phyloP scores from a whole-genome alignment of 1,284 basidiomycete species.

The Ceratobasidium sp. region DNA sequence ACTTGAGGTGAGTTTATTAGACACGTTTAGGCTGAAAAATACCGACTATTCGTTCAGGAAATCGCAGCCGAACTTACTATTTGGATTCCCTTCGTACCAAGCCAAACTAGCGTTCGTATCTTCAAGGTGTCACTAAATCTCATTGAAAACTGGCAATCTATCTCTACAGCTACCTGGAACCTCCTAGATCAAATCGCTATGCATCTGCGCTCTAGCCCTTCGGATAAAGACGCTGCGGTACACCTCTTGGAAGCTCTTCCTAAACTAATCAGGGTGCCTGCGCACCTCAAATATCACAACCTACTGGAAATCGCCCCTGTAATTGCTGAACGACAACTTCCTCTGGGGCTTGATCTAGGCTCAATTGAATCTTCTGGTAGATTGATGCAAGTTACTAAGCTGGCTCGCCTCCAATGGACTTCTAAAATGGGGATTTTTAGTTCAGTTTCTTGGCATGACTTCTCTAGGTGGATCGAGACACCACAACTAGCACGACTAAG shows the following conservation, averaged over 20 bases:
- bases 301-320: constrained; percentile 8
- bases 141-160: constrained; percentile 1
- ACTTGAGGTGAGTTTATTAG: constrained; percentile 3
- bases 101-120: not conserved
- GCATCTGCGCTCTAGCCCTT: not conserved
- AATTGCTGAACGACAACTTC: constrained; percentile 30
- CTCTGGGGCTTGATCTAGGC: constrained; percentile 15
- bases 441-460: constrained; percentile 10
- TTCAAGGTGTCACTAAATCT: constrained; percentile 1
- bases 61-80: not conserved
- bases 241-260: constrained; percentile 5
- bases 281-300: not conserved
- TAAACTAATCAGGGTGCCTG: not conserved
- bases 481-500: constrained; percentile 17
- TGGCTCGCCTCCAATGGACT: constrained; percentile 10
- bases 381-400: not conserved
- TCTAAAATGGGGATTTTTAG: not conserved
- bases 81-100: constrained; percentile 32
- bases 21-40: not conserved
- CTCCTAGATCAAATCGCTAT: constrained; percentile 20
- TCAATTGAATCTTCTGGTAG: not conserved
- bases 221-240: not conserved
- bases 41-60: not conserved
- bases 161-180: not conserved
- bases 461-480: constrained; percentile 31